phyloP scores from a whole-genome alignment of 176 grass and related monocot species.

The Eremochloa ophiuroides region DNA sequence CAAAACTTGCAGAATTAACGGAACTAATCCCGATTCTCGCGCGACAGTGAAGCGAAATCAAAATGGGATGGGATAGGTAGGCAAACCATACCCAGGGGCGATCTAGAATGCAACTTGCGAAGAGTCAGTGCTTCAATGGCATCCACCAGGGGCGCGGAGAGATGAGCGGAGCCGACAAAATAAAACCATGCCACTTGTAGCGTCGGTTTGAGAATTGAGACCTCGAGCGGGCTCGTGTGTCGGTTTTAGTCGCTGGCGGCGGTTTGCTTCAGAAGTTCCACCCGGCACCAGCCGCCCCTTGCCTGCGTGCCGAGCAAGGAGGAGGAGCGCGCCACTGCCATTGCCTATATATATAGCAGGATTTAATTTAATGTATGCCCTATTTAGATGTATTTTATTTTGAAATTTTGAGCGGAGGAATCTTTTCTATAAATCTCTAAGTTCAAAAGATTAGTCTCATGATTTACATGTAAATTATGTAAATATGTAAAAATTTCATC shows the following conservation, averaged over 20 bases:
- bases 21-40: neutral
- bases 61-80: neutral
- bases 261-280: too few relatives aligned
- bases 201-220: neutral
- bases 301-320: too few relatives aligned
- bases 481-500: too few relatives aligned
- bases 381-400: too few relatives aligned
- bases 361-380: too few relatives aligned
- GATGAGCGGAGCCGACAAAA: neutral
- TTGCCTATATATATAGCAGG: too few relatives aligned
- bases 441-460: too few relatives aligned
- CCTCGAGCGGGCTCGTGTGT: neutral
- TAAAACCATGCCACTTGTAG: neutral
- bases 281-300: too few relatives aligned
- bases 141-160: neutral
- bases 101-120: neutral
- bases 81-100: neutral
- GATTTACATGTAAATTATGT: too few relatives aligned
- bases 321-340: too few relatives aligned
- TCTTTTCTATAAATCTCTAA: too few relatives aligned
- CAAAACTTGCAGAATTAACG: neutral
- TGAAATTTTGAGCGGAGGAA: too few relatives aligned
- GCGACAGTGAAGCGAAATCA: neutral
- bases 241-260: neutral
- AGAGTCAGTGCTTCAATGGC: neutral